A percentile compares a stretch with the other conserved stretches of the same genome.
Evolutionary conservation across 129 eudicot genomes (phyloP).

Genomic region (Oenanthe sinensis): DNA sequence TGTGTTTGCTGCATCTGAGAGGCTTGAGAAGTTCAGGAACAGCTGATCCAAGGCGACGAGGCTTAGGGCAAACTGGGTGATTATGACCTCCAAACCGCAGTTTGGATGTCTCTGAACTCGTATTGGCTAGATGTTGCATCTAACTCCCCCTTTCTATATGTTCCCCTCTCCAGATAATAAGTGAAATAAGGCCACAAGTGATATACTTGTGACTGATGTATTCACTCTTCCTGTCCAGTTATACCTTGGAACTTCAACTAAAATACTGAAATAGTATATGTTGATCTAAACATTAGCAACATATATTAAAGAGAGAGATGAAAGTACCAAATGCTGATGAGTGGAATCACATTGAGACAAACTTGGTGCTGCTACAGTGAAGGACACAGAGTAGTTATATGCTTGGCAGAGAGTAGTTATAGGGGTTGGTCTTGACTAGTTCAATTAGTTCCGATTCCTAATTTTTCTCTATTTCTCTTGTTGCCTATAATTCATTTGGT

Average conservation of each 20-base stretch:
- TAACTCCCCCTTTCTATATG: not conserved
- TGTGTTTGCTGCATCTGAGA: constrained; percentile 14
- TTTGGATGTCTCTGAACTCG: constrained; percentile 3
- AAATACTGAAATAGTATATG: not conserved
- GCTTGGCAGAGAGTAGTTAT: constrained; percentile 13
- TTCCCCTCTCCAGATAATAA: not conserved
- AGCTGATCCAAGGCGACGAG: constrained; percentile 14
- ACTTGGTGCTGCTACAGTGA: constrained; percentile 1
- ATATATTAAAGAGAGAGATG: constrained; percentile 11
- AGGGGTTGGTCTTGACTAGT: constrained; percentile 18
- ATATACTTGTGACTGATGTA: constrained; percentile 7
- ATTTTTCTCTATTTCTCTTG: constrained; percentile 5
- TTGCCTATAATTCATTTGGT: not conserved
- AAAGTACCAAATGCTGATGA: constrained; percentile 8
- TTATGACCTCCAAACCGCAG: constrained; percentile 10
- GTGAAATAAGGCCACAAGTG: not conserved
- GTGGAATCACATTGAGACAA: constrained; percentile 6
- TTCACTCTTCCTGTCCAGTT: constrained; percentile 1
- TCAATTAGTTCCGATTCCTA: not conserved
- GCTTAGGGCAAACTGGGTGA: constrained; percentile 14
- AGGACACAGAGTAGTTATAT: not conserved
- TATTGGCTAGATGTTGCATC: constrained; percentile 13
- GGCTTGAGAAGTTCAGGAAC: constrained; percentile 15
- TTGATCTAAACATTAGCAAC: constrained; percentile 16
- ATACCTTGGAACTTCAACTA: not conserved